These are phyloP conservation scores for Mycosphaerella sp. DNA, from an alignment of 2,329 filamentous ascomycete species.

Conservation along the genomic window DNA sequence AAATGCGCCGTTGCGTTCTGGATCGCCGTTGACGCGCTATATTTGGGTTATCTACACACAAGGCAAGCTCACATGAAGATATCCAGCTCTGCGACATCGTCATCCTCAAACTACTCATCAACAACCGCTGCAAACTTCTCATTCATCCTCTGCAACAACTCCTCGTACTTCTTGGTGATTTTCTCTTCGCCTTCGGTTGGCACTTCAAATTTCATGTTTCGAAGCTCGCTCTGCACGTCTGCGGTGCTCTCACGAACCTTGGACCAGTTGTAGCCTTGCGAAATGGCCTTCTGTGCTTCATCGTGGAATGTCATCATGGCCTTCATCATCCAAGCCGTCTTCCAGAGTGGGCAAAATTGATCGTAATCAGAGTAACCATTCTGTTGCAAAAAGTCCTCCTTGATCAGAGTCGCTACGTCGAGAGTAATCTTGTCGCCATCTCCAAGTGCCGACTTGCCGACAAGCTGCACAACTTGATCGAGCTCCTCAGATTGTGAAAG, in stretches of 20 bases:
- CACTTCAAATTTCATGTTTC: constrained; percentile 95
- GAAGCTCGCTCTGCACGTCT: constrained; percentile 76
- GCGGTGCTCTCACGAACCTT: constrained; percentile 87
- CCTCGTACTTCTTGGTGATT: constrained; percentile 90
- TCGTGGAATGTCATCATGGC: constrained; percentile 98
- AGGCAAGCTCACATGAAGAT: neutral
- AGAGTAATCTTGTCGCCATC: constrained; percentile 98
- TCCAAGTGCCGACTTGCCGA: constrained; percentile 93
- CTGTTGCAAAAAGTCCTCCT: constrained; percentile 98
- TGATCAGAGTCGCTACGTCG: constrained; percentile 82
- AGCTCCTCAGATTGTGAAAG: constrained; percentile 93
- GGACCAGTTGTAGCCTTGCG: constrained; percentile 82
- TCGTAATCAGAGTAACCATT: constrained; percentile 99
- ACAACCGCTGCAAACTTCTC: constrained; percentile 96
- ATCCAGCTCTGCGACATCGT: neutral
- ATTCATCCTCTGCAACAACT: constrained; percentile 80
- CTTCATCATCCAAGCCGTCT: constrained; percentile 99
- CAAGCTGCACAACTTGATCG: constrained; percentile 96
- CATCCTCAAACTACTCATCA: constrained; percentile 61
- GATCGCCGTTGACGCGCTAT: constrained; percentile 8
- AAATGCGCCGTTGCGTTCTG: neutral
- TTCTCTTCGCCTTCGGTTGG: constrained; percentile 76
- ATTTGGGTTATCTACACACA: constrained; percentile 5
- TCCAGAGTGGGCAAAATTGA: constrained; percentile 98
- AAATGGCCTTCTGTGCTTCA: constrained; percentile 90